Evolutionary conservation across 257 asterid species (phyloP).

Genomic region (Cruciata laevipes): DNA sequence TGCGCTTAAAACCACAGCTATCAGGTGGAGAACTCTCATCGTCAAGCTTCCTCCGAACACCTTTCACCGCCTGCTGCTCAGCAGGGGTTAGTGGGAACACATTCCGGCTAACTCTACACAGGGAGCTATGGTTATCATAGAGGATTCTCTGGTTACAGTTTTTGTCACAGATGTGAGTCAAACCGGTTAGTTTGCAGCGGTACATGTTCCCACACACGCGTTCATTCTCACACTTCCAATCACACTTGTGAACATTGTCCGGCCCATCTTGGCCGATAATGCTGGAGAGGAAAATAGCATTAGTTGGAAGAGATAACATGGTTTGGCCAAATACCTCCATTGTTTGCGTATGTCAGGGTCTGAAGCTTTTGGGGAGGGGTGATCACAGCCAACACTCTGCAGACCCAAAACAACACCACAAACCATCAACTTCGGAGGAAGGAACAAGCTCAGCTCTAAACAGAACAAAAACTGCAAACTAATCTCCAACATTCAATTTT

Average conservation of each 20-base stretch:
- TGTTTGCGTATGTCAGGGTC: conserved; percentile 14
- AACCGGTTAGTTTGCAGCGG: conserved; percentile 86
- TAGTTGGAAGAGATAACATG: conserved; percentile 67
- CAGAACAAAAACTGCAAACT: background rate
- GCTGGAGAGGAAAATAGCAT: conserved; percentile 83
- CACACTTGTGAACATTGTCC: conserved; percentile 88
- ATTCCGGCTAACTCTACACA: conserved; percentile 82
- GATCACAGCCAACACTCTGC: conserved; percentile 47
- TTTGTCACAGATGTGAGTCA: conserved; percentile 95
- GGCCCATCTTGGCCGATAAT: conserved; percentile 99
- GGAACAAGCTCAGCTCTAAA: conserved; percentile 19
- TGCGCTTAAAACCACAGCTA: conserved; percentile 76
- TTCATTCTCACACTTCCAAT: conserved; percentile 91
- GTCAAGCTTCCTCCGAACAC: conserved; percentile 86
- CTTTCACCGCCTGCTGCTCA: conserved; percentile 86
- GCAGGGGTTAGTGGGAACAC: conserved; percentile 64
- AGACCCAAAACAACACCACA: conserved; percentile 47
- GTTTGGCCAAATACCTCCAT: conserved; percentile 98
- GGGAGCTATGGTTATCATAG: conserved; percentile 88
- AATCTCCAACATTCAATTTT: background rate
- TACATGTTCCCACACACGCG: conserved; percentile 85
- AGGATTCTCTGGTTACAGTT: conserved; percentile 91
- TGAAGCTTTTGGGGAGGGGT: conserved; percentile 15
- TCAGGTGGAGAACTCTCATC: conserved; percentile 60
- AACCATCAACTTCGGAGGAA: conserved; percentile 30